Conservation (phyloP, 2,329 filamentous ascomycete species). For the Penicillium glabrum region DNA sequence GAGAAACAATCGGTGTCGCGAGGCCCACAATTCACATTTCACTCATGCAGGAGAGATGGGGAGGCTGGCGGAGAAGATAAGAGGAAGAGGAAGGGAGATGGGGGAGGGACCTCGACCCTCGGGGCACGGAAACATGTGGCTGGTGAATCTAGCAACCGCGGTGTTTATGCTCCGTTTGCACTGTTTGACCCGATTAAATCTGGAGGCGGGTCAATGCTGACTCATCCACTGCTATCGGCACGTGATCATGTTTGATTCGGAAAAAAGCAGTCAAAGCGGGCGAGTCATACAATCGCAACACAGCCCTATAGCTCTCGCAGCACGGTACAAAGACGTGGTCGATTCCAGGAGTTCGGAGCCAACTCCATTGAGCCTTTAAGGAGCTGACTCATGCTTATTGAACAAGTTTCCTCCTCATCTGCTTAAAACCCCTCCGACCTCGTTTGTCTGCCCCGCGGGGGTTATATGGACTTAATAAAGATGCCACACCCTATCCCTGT, state of each 20-base stretch:
- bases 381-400: background rate
- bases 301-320: background rate
- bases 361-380: background rate
- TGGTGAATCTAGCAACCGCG: conserved; percentile 33
- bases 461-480: background rate
- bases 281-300: background rate
- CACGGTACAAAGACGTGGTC: background rate
- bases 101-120: conserved; percentile 31
- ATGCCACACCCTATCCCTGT: conserved; percentile 38
- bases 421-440: background rate
- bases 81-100: conserved; percentile 22
- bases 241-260: conserved; percentile 17
- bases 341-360: too few relatives aligned
- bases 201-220: conserved; percentile 24
- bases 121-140: conserved; percentile 43
- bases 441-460: conserved; percentile 1
- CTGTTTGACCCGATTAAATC: conserved; percentile 28
- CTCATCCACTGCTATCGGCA: conserved; percentile 23
- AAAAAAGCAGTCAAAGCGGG: conserved; percentile 14
- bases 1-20: conserved; percentile 22
- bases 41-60: conserved; percentile 16
- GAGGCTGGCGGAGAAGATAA: conserved; percentile 5
- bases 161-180: conserved; percentile 30
- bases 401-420: background rate
- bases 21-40: conserved; percentile 33